Evolutionary conservation across 2,329 filamentous ascomycete species (phyloP).

Genomic region (Paracorniculantispora psalliotae): DNA sequence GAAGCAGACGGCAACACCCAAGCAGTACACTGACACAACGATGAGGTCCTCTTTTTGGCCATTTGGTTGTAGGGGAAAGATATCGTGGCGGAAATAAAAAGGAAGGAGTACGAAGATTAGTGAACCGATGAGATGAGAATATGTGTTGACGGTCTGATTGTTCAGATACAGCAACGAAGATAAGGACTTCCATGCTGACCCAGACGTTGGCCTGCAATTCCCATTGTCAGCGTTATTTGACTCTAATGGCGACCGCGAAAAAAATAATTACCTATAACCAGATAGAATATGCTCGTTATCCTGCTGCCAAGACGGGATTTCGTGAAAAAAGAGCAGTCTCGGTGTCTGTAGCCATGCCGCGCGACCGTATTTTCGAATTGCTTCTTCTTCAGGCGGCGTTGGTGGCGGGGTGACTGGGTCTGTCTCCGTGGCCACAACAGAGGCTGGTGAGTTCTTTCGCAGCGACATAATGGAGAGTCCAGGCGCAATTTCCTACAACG

Average conservation of each 20-base stretch:
- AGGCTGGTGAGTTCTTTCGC: neutral
- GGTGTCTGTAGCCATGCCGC: conserved; percentile 4
- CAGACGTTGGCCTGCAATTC: conserved; percentile 8
- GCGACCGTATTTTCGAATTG: neutral
- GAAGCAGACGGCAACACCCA: conserved; percentile 18
- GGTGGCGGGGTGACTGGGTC: neutral
- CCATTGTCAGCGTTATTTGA: neutral
- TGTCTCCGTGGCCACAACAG: neutral
- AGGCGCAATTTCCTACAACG: no score
- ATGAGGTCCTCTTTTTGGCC: conserved; percentile 9
- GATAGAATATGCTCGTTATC: conserved; percentile 14
- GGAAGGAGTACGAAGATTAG: conserved; percentile 11
- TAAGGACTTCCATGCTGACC: conserved; percentile 9
- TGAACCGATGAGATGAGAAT: conserved; percentile 15
- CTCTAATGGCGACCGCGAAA: neutral
- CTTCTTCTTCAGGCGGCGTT: neutral
- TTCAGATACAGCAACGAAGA: conserved; percentile 15
- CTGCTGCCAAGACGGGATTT: conserved; percentile 9
- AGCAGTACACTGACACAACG: conserved; percentile 16
- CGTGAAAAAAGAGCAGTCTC: conserved; percentile 10
- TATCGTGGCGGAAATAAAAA: neutral
- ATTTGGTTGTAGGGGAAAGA: neutral
- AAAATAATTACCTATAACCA: conserved; percentile 2
- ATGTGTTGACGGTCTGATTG: conserved; percentile 15
- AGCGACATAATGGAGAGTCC: neutral